A percentile compares a stretch with the other conserved stretches of the same genome.
Evolutionary conservation across 306 rosid genomes (phyloP).

Genomic region (Oxytropis ochrocephala): DNA sequence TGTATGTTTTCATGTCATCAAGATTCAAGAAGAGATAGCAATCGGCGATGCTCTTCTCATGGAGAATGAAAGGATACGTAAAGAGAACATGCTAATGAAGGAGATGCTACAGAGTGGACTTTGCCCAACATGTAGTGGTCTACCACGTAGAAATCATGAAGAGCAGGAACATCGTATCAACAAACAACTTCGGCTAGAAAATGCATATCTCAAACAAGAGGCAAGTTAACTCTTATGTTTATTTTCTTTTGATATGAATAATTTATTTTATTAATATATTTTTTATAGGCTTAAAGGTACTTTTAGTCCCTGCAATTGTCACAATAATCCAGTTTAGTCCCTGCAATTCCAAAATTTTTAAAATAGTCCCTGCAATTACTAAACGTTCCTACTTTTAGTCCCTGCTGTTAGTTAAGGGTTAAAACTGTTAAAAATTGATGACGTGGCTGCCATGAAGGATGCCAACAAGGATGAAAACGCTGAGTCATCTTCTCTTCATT

Average conservation of each 20-base stretch:
- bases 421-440: too few relatives aligned
- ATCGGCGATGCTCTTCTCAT: conserved; percentile 32
- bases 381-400: too few relatives aligned
- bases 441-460: too few relatives aligned
- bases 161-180: conserved; percentile 14
- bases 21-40: conserved; percentile 44
- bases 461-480: too few relatives aligned
- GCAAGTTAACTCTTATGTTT: conserved; percentile 11
- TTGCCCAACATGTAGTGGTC: conserved; percentile 65
- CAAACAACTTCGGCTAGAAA: conserved; percentile 37
- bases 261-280: not conserved
- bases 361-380: too few relatives aligned
- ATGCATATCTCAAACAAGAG: conserved; percentile 47
- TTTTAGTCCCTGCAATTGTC: too few relatives aligned
- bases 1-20: not conserved
- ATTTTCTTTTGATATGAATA: not conserved
- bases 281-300: too few relatives aligned
- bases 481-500: too few relatives aligned
- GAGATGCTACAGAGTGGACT: conserved; percentile 37
- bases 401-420: too few relatives aligned
- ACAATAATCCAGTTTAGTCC: too few relatives aligned
- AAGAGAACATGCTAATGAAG: conserved; percentile 35
- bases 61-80: conserved; percentile 45
- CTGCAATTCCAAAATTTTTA: too few relatives aligned
- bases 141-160: conserved; percentile 34